Conservation (phyloP, 208 protist genomes). For the Acanthamoeba culbertsoni region DNA sequence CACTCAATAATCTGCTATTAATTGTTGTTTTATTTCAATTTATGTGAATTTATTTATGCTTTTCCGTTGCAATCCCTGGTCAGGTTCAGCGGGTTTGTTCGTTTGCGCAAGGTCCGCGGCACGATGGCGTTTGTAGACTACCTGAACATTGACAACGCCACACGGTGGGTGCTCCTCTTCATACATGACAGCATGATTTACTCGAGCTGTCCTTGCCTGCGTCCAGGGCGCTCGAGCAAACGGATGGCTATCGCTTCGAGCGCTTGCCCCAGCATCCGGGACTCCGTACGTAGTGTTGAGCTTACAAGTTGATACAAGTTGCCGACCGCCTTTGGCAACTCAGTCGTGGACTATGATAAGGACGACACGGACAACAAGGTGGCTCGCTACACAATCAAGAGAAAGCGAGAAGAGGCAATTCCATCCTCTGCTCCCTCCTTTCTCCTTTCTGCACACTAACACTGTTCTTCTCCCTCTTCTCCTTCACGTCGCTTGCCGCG, state of each 20-base stretch:
- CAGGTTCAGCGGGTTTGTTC: conserved; percentile 25
- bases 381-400: conserved; percentile 11
- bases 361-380: conserved; percentile 32
- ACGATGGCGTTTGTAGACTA: conserved; percentile 33
- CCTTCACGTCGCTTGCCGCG: background rate
- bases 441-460: background rate
- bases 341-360: conserved; percentile 23
- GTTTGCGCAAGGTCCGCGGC: background rate
- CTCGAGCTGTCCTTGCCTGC: too few relatives aligned
- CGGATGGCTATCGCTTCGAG: background rate
- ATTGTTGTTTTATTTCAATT: background rate
- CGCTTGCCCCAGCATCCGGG: background rate
- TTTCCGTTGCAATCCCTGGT: background rate
- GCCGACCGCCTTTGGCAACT: too few relatives aligned
- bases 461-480: background rate
- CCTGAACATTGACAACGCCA: background rate
- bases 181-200: background rate
- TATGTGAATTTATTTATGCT: background rate
- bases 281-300: background rate
- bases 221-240: background rate
- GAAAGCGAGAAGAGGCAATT: conserved; percentile 19
- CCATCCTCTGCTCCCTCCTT: background rate
- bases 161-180: background rate
- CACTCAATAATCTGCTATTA: background rate
- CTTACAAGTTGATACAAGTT: too few relatives aligned